A percentile compares a stretch with the other conserved stretches of the same genome.
phyloP scores from a whole-genome alignment of 2,329 filamentous ascomycete genomes.

The Phaeoacremonium minimum region DNA sequence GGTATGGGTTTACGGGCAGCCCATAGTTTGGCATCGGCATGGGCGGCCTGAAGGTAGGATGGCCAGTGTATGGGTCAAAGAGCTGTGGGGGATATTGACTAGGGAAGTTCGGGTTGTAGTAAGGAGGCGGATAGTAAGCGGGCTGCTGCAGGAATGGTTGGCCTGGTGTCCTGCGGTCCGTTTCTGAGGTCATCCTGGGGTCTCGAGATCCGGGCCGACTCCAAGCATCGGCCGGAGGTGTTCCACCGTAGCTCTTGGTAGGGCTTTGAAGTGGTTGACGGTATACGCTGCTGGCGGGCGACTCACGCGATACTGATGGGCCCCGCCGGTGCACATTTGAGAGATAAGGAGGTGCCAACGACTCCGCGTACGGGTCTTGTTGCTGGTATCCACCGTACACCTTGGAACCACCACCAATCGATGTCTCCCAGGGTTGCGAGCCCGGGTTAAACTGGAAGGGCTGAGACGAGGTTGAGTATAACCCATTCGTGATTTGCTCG shows the following conservation, averaged over 20 bases:
- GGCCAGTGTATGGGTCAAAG: constrained; percentile 30
- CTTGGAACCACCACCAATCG: constrained; percentile 15
- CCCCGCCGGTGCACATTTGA: constrained; percentile 28
- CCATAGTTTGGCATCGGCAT: constrained; percentile 27
- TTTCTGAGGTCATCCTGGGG: constrained; percentile 16
- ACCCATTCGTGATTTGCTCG: constrained; percentile 14
- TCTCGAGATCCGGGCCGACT: constrained; percentile 27
- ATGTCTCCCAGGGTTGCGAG: constrained; percentile 39
- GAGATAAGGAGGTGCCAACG: constrained; percentile 14
- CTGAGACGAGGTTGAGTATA: constrained; percentile 18
- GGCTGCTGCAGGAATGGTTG: constrained; percentile 26
- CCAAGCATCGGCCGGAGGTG: constrained; percentile 32
- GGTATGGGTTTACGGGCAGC: constrained; percentile 19
- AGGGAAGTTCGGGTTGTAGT: constrained; percentile 28
- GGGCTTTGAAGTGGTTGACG: constrained; percentile 22
- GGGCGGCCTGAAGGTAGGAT: constrained; percentile 26
- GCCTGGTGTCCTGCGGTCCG: constrained; percentile 23
- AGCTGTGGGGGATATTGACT: constrained; percentile 29
- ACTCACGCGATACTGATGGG: constrained; percentile 31
- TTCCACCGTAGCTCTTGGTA: constrained; percentile 17
- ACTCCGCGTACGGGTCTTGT: constrained; percentile 24
- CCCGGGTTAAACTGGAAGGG: constrained; percentile 43
- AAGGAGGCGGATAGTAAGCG: constrained; percentile 24
- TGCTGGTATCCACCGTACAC: constrained; percentile 19
- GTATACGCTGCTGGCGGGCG: constrained; percentile 26